Base-by-base conservation (phyloP, 2,329 filamentous ascomycete genomes). In the Sarocladium strictum region DNA sequence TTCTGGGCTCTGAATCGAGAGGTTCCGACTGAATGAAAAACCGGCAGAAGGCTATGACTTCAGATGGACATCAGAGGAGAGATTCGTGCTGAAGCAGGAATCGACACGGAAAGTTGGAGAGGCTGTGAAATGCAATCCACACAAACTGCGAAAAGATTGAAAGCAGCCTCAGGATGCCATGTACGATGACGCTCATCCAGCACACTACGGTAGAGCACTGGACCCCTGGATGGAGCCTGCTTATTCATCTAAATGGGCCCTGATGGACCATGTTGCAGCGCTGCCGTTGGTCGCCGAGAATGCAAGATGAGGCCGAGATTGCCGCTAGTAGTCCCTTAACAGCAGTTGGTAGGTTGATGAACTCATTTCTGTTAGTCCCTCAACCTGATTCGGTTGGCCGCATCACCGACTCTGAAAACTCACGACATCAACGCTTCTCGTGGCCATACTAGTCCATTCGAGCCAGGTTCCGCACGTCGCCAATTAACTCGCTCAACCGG, bases 1-100 rank as follows among this genome's bases (percentile, higher is more conserved):
- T 82, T 55, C 55, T 68, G 53, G 32, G 27, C 21, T 4, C 43
- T 27, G 43, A 9, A 9, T 32, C n/a, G 43, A 19, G 3, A 3
- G 14, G 11, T 32, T 5, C 9, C 14, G 43, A 10, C 4, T 6
- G 15, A 15, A 23, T 23, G 23, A 23, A 6, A 23, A 32, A 7
- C 5, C 23, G 40, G 10, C 23, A 15, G 19, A 5, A 19, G 3
- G 15, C 9, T 15, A 19, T 4, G n/a, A 19, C n/a, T n/a, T 27
- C 43, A 49, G n/a, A 19, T n/a, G 3, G 23, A 17, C 23, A 49
- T 49, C 11, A 24, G 11, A 45, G 41, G 21, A 38, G 14, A 45
- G 12, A 24, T 54, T 23, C 6, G 3, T 29, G 40, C 15, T 35
- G 47, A 21, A 19, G 23, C 7, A 17, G 15, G 3, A 33, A 12